These are phyloP conservation scores for Hylodesmum podocarpum DNA, from an alignment of 306 rosid species.

Conservation along the genomic window DNA sequence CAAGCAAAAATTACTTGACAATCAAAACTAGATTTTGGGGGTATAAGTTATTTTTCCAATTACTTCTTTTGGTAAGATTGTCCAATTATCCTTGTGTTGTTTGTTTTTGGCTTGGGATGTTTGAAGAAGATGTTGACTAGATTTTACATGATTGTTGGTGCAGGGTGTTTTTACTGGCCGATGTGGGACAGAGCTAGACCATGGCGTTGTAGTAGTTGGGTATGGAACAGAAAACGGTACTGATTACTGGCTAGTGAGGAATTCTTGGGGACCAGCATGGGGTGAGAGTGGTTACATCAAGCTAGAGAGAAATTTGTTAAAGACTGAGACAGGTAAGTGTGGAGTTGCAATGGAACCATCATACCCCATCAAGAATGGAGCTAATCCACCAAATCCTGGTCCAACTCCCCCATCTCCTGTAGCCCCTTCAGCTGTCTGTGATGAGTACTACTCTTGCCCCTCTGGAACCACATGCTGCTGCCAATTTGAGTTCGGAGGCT, in stretches of 20 bases:
- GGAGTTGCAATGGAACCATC: constrained; percentile 86
- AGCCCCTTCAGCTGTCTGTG: constrained; percentile 56
- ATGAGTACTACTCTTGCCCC: constrained; percentile 66
- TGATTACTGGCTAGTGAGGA: constrained; percentile 84
- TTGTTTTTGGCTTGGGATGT: not conserved
- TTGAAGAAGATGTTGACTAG: constrained; percentile 1
- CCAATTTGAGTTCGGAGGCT: constrained; percentile 46
- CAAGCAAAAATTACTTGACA: too few relatives aligned
- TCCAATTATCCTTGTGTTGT: not conserved
- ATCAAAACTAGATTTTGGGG: not conserved
- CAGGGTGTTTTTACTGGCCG: constrained; percentile 85
- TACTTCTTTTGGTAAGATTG: not conserved
- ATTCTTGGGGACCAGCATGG: constrained; percentile 89
- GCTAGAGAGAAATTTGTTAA: constrained; percentile 58
- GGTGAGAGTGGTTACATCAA: constrained; percentile 79
- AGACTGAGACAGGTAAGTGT: constrained; percentile 56
- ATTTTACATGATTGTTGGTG: not conserved
- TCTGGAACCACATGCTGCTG: constrained; percentile 82
- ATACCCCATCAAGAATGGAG: constrained; percentile 71
- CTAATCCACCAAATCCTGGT: constrained; percentile 78
- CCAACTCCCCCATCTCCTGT: constrained; percentile 71
- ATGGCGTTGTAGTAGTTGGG: constrained; percentile 76
- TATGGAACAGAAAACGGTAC: constrained; percentile 67
- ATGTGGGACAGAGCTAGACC: constrained; percentile 85
- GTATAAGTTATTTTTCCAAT: not conserved